phyloP scores from a whole-genome alignment of 2,329 filamentous ascomycete genomes.

The Colletotrichum sp. region DNA sequence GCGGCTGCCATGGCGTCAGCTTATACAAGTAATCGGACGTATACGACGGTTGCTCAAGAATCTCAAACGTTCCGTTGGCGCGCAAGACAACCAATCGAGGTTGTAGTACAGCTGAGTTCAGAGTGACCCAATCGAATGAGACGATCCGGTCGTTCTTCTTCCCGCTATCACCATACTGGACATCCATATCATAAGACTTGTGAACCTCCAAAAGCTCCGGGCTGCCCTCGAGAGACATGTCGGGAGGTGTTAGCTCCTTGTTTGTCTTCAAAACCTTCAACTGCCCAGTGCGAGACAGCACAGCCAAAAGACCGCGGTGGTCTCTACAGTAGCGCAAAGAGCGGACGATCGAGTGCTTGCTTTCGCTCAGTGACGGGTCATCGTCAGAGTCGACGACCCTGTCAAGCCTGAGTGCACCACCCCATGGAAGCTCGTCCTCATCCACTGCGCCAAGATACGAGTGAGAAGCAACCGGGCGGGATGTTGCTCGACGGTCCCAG shows the following conservation, averaged over 20 bases:
- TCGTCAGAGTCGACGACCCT: constrained; percentile 61
- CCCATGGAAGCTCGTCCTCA: constrained; percentile 66
- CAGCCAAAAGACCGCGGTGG: constrained; percentile 63
- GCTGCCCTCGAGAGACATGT: constrained; percentile 46
- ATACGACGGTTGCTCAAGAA: constrained; percentile 64
- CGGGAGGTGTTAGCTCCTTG: constrained; percentile 53
- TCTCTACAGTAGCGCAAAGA: constrained; percentile 69
- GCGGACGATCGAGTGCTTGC: constrained; percentile 65
- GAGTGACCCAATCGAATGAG: constrained; percentile 71
- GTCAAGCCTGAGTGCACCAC: constrained; percentile 63
- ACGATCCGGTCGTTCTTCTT: constrained; percentile 66
- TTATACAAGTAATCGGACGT: constrained; percentile 64
- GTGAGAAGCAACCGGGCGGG: constrained; percentile 55
- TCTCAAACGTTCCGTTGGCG: constrained; percentile 65
- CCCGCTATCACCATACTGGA: constrained; percentile 56
- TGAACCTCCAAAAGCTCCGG: constrained; percentile 65
- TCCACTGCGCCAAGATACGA: constrained; percentile 64
- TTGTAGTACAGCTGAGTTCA: constrained; percentile 58
- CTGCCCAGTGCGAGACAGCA: constrained; percentile 67
- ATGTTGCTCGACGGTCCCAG: constrained; percentile 75
- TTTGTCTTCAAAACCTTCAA: constrained; percentile 65
- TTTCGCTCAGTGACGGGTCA: constrained; percentile 53
- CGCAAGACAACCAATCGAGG: constrained; percentile 65
- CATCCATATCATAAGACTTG: constrained; percentile 66
- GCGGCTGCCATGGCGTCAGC: constrained; percentile 64